Percentiles rank a stretch among this genome's conserved stretches.
Conservation (phyloP, 371 early-diverging fungal species). For the Mucor lusitanicus region DNA sequence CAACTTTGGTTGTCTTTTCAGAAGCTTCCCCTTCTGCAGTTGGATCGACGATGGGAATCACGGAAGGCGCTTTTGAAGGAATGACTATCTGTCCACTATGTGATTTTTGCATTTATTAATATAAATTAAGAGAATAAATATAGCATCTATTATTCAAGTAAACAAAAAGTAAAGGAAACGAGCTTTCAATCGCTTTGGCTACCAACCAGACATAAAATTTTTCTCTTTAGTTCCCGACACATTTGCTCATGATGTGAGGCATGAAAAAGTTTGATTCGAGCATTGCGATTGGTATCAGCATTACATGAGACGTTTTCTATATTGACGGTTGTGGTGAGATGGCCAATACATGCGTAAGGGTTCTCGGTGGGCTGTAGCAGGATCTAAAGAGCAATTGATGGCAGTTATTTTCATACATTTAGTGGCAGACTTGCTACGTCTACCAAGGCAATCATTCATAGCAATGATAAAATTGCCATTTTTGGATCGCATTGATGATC, state of each 20-base stretch:
- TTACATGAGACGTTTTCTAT: background rate
- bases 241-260: background rate
- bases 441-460: too few species aligned
- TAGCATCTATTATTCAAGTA: background rate
- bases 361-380: too few species aligned
- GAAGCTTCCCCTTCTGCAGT: conserved; percentile 21
- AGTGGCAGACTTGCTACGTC: too few species aligned
- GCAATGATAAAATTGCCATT: too few species aligned
- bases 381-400: too few species aligned
- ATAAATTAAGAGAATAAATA: conserved; percentile 1
- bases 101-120: conserved; percentile 25
- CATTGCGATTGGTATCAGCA: background rate
- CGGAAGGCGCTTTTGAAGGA: conserved; percentile 50
- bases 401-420: too few species aligned
- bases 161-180: background rate
- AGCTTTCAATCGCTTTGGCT: background rate
- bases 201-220: background rate
- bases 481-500: too few species aligned
- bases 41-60: conserved; percentile 63
- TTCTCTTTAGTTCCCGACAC: background rate
- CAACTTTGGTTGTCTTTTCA: conserved; percentile 20
- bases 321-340: background rate
- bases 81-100: conserved; percentile 48
- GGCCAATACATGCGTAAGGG: too few species aligned
- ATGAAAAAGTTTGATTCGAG: background rate